Evolutionary conservation across 2,329 filamentous ascomycete genomes (phyloP), one percentile per base, ranked within the genome.

Genomic region (Apiospora pterosperma): DNA sequence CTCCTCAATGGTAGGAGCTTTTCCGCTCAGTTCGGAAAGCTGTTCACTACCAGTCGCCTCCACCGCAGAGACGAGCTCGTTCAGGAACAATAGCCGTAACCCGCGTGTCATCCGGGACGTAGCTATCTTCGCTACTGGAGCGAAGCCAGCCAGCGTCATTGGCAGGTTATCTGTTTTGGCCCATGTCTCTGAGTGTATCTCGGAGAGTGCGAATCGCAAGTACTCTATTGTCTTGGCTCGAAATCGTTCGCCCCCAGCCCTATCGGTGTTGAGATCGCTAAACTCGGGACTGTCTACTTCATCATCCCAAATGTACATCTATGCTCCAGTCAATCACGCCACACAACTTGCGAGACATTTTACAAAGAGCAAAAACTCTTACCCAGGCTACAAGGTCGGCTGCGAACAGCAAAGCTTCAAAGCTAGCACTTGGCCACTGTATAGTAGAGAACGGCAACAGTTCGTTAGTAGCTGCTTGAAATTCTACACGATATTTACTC

Each of bases 281-380:
- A 66, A 44, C 31, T 66, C 59, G 28, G 65, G 67, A 38, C 36
- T 67, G 42, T 68, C 67, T 8, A 65, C 48, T 62, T 68, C 65
- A 48, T 68, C 58, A 23, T 67, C 67, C 60, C 61, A 68, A 10
- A 68, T 38, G 48, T 67, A 68, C 14, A 68, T 62, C 67, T 67
- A 38, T 4, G 38, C n/a, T n/a, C n/a, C n/a, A n/a, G n/a, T n/a
- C n/a, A n/a, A n/a, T n/a, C n/a, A n/a, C n/a, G n/a, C n/a, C n/a
- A n/a, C n/a, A n/a, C n/a, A n/a, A n/a, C n/a, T n/a, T n/a, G n/a
- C n/a, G n/a, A n/a, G n/a, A n/a, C n/a, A n/a, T n/a, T n/a, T n/a
- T n/a, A n/a, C n/a, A n/a, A 19, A 41, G 11, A 41, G 38, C 38
- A 31, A 19, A 7, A 11, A 16, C 38, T 60, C 64, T 41, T 55